These are phyloP conservation scores for Pyrus betulifolia DNA, from an alignment of 306 rosid genomes.

Conservation along the genomic window DNA sequence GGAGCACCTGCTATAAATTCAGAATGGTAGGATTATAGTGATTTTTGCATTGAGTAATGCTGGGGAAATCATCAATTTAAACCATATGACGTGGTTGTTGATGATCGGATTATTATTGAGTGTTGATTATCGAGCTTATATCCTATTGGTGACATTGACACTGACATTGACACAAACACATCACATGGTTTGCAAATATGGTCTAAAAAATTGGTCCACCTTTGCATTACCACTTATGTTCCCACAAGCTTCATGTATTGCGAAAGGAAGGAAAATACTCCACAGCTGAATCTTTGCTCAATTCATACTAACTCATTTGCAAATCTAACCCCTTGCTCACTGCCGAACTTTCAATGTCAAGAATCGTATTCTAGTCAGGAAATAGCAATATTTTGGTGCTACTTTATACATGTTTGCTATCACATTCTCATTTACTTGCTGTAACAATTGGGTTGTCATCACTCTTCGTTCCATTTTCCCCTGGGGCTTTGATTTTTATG, in stretches of 20 bases:
- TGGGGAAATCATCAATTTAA: too few relatives aligned
- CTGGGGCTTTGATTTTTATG: not conserved
- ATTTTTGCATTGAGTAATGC: not conserved
- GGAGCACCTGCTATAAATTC: not conserved
- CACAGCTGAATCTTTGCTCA: not conserved
- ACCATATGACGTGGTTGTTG: too few relatives aligned
- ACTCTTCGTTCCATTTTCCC: not conserved
- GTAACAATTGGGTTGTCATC: not conserved
- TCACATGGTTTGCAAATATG: too few relatives aligned
- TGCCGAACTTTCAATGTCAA: slow-evolving; percentile 3
- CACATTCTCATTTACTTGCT: not conserved
- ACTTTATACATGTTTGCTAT: not conserved
- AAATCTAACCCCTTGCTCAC: slow-evolving; percentile 3
- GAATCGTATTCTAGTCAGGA: not conserved
- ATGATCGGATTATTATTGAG: too few relatives aligned
- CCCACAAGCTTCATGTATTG: not conserved
- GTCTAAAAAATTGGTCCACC: too few relatives aligned
- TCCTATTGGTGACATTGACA: too few relatives aligned
- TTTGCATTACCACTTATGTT: not conserved
- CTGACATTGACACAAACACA: too few relatives aligned
- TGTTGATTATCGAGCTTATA: too few relatives aligned
- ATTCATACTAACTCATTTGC: not conserved
- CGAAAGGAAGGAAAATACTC: not conserved
- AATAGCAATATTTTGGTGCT: not conserved
- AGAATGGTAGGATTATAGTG: slow-evolving; percentile 19